phyloP scores from a whole-genome alignment of 164 flowering plant species.

The Kalanchoe fedtschenkoi region DNA sequence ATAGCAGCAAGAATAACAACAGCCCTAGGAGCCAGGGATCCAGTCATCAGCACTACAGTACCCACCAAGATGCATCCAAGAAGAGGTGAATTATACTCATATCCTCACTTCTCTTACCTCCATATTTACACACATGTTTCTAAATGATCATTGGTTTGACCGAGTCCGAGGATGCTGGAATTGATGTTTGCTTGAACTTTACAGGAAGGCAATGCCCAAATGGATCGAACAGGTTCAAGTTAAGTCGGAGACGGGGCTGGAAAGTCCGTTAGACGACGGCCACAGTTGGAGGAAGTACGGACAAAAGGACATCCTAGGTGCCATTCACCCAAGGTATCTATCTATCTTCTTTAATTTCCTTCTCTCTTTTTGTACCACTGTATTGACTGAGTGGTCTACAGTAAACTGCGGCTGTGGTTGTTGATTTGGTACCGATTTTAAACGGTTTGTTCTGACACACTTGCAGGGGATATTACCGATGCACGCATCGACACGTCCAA shows the following conservation, averaged over 20 bases:
- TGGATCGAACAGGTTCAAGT: slow-evolving; percentile 29
- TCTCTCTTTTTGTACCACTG: not conserved
- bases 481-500: slow-evolving; percentile 35
- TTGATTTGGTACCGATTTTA: not conserved
- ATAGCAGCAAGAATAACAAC: not conserved
- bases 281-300: slow-evolving; percentile 77
- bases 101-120: not conserved
- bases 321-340: slow-evolving; percentile 53
- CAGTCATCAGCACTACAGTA: slow-evolving; percentile 6
- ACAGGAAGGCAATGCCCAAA: slow-evolving; percentile 26
- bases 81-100: slow-evolving; percentile 22
- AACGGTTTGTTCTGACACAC: not conserved
- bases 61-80: slow-evolving; percentile 19
- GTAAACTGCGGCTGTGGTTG: not conserved
- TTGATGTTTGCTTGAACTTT: not conserved
- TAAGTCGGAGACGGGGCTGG: slow-evolving; percentile 20
- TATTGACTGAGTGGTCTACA: not conserved
- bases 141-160: not conserved
- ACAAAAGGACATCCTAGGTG: slow-evolving; percentile 69
- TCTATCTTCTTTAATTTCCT: not conserved
- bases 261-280: slow-evolving; percentile 48
- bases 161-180: too few relatives aligned
- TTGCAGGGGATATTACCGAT: slow-evolving; percentile 48
- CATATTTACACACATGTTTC: not conserved
- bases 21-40: slow-evolving; percentile 23